Percentiles rank a stretch among this genome's conserved stretches.
Conservation (phyloP, 441 rosid species). For the Monsonia emarginata region DNA sequence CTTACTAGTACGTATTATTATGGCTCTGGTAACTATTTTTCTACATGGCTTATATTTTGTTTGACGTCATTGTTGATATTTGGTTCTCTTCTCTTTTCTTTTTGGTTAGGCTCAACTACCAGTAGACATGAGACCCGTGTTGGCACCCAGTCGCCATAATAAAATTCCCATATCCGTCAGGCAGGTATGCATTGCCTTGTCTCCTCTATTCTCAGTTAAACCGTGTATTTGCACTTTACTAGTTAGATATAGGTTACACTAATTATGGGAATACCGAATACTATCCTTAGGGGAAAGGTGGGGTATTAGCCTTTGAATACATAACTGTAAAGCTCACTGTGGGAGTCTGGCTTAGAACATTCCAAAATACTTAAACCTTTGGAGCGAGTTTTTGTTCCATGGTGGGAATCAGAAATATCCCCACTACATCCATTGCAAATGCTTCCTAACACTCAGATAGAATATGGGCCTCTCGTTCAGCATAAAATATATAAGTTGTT, state of each 20-base stretch:
- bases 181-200: conserved; percentile 47
- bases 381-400: conserved; percentile 5
- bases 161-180: conserved; percentile 77
- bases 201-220: conserved; percentile 11
- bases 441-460: neutral
- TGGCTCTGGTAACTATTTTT: neutral
- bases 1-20: conserved; percentile 47
- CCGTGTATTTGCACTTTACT: neutral
- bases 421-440: neutral
- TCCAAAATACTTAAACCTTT: neutral
- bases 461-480: neutral
- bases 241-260: conserved; percentile 1
- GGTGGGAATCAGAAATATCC: neutral
- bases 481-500: neutral
- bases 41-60: conserved; percentile 7
- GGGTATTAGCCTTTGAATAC: neutral
- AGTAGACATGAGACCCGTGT: conserved; percentile 66
- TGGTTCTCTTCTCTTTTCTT: neutral
- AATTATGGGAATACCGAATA: neutral
- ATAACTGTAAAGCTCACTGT: neutral
- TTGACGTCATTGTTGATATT: conserved; percentile 18
- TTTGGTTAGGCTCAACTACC: conserved; percentile 79
- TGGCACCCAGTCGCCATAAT: conserved; percentile 63
- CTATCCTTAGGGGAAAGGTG: neutral
- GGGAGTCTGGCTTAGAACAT: neutral